Evolutionary conservation across 2,329 filamentous ascomycete species (phyloP).

Genomic region (Dactylonectria macrodidyma): DNA sequence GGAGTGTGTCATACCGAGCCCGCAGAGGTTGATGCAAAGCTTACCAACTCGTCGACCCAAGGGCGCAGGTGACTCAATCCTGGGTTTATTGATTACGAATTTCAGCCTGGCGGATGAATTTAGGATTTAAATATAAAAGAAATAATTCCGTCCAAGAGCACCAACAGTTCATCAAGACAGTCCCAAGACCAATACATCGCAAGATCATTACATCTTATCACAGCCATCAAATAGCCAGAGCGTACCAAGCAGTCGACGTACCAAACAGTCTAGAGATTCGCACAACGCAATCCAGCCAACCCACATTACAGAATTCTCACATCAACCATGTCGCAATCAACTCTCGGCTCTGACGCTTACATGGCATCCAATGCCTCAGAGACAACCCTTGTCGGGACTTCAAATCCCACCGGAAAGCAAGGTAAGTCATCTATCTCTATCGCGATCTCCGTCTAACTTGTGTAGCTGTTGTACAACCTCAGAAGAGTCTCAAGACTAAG

Average conservation of each 20-base stretch:
- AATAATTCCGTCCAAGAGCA: not conserved
- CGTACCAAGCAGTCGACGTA: no score
- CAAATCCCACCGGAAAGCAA: constrained; percentile 38
- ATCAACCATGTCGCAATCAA: constrained; percentile 38
- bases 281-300: not conserved
- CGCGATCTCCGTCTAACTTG: constrained; percentile 16
- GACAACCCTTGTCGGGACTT: constrained; percentile 42
- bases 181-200: not conserved
- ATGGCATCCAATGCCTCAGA: constrained; percentile 42
- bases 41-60: constrained; percentile 37
- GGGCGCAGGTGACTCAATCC: constrained; percentile 44
- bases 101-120: constrained; percentile 12
- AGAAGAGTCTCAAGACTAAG: constrained; percentile 42
- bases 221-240: not conserved
- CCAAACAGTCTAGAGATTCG: not conserved
- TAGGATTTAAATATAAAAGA: constrained; percentile 33
- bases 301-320: not conserved
- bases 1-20: constrained; percentile 41
- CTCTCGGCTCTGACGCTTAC: constrained; percentile 39
- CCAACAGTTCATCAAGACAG: not conserved
- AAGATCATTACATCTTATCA: not conserved
- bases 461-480: constrained; percentile 20
- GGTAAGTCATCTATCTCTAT: constrained; percentile 8
- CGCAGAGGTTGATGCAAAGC: constrained; percentile 33
- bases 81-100: constrained; percentile 6